Percentiles rank a stretch among this genome's conserved stretches.
Conservation (phyloP, 2,329 filamentous ascomycete species). For the Aspergillus unguis region DNA sequence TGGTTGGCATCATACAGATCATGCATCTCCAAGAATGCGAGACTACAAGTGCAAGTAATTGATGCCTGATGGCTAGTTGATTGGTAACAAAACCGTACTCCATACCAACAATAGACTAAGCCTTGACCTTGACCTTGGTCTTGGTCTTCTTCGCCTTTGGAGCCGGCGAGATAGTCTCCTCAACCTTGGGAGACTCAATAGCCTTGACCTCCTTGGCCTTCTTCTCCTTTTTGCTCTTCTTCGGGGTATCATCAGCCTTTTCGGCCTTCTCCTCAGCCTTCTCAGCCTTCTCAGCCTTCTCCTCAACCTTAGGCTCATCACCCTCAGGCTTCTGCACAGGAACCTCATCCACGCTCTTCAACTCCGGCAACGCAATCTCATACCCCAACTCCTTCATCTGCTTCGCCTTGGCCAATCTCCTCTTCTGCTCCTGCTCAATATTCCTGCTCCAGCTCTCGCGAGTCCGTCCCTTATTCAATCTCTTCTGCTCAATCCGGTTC, state of each 20-base stretch:
- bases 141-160: neutral
- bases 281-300: slow-evolving; percentile 27
- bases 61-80: too few relatives aligned
- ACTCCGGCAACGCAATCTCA: slow-evolving; percentile 68
- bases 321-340: slow-evolving; percentile 42
- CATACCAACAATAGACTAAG: neutral
- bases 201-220: slow-evolving; percentile 26
- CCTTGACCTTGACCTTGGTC: slow-evolving; percentile 1
- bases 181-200: slow-evolving; percentile 12
- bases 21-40: too few relatives aligned
- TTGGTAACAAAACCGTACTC: too few relatives aligned
- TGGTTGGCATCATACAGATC: too few relatives aligned
- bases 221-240: slow-evolving; percentile 34
- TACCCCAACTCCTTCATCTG: slow-evolving; percentile 80
- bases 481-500: slow-evolving; percentile 77
- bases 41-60: too few relatives aligned
- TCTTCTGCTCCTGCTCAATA: slow-evolving; percentile 68
- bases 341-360: slow-evolving; percentile 63
- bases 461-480: slow-evolving; percentile 68
- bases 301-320: slow-evolving; percentile 23
- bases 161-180: slow-evolving; percentile 4
- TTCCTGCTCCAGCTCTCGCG: slow-evolving; percentile 76
- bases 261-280: slow-evolving; percentile 29
- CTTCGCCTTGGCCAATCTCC: slow-evolving; percentile 64
- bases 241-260: slow-evolving; percentile 29